A percentile compares a stretch with the other conserved stretches of the same genome.
phyloP scores from a whole-genome alignment of 73 alveolate species.

The Stentor coeruleus region DNA sequence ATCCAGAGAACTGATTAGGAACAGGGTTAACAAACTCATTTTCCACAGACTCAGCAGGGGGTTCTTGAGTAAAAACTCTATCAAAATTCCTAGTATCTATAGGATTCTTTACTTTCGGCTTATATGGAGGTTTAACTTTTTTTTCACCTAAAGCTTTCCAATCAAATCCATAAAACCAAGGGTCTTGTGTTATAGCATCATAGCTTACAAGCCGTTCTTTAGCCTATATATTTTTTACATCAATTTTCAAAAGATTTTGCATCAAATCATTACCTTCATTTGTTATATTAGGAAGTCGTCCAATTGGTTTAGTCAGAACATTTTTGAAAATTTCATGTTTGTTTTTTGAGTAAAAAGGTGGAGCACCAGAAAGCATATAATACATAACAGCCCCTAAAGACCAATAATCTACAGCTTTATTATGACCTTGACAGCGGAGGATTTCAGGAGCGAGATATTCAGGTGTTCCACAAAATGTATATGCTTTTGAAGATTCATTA shows the following conservation, averaged over 20 bases:
- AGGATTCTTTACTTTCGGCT: conserved; percentile 40
- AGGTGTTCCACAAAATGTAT: conserved; percentile 79
- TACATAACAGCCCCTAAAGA: conserved; percentile 78
- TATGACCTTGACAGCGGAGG: conserved; percentile 65
- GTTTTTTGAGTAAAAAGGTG: conserved; percentile 82
- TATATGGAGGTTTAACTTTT: conserved; percentile 71
- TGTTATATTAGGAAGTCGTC: conserved; percentile 48
- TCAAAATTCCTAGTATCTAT: conserved; percentile 45
- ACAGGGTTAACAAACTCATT: conserved; percentile 6
- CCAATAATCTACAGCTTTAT: conserved; percentile 83
- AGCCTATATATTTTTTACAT: conserved; percentile 56
- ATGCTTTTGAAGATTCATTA: conserved; percentile 10
- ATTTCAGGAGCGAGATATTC: conserved; percentile 91
- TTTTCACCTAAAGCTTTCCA: conserved; percentile 71
- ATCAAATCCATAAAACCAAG: conserved; percentile 68
- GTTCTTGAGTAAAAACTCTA: conserved; percentile 37
- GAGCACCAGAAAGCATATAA: conserved; percentile 83
- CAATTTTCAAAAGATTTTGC: background rate
- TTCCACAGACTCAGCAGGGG: conserved; percentile 45
- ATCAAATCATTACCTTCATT: conserved; percentile 43
- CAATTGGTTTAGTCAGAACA: conserved; percentile 52
- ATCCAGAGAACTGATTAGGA: background rate
- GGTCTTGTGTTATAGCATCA: conserved; percentile 73
- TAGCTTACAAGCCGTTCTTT: conserved; percentile 67
- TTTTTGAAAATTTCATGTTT: conserved; percentile 53